Conservation (phyloP, 2,329 filamentous ascomycete genomes). For the Clonostachys chloroleuca region DNA sequence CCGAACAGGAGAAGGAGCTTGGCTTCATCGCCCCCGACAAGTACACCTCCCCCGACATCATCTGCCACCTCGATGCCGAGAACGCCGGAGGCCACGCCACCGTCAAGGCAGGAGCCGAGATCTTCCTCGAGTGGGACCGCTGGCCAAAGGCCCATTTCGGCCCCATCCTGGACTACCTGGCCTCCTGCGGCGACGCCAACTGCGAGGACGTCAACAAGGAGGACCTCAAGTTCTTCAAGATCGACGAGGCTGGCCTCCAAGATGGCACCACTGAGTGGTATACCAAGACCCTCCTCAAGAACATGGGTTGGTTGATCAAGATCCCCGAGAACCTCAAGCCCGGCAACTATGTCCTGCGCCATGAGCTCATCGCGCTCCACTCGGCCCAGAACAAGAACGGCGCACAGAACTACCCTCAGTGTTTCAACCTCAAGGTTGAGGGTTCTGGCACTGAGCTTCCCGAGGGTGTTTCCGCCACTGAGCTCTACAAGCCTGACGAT, state of each 20-base stretch:
- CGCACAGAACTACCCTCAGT: constrained; percentile 46
- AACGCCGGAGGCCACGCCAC: constrained; percentile 14
- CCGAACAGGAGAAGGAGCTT: constrained; percentile 10
- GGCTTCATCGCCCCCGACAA: constrained; percentile 31
- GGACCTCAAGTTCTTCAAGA: constrained; percentile 53
- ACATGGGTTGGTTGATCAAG: constrained; percentile 37
- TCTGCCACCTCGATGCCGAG: constrained; percentile 26
- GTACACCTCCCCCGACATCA: constrained; percentile 25
- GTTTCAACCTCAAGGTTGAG: constrained; percentile 50
- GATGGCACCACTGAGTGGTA: constrained; percentile 24
- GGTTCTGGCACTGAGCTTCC: constrained; percentile 20
- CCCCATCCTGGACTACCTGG: constrained; percentile 55
- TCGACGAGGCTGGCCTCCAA: constrained; percentile 40
- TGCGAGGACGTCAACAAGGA: constrained; percentile 45
- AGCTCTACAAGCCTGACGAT: constrained; percentile 18
- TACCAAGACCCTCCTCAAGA: constrained; percentile 31
- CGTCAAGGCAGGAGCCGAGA: constrained; percentile 9
- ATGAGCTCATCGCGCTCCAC: constrained; percentile 46
- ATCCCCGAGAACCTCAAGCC: constrained; percentile 36
- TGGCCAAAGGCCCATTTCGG: constrained; percentile 60
- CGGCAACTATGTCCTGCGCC: constrained; percentile 44
- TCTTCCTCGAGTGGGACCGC: constrained; percentile 46
- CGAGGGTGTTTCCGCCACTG: constrained; percentile 13
- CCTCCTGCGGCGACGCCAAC: constrained; percentile 38
- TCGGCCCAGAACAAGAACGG: constrained; percentile 29